Base-by-base conservation (phyloP, 768 basidiomycete genomes). In the Sarcodon sp. region DNA sequence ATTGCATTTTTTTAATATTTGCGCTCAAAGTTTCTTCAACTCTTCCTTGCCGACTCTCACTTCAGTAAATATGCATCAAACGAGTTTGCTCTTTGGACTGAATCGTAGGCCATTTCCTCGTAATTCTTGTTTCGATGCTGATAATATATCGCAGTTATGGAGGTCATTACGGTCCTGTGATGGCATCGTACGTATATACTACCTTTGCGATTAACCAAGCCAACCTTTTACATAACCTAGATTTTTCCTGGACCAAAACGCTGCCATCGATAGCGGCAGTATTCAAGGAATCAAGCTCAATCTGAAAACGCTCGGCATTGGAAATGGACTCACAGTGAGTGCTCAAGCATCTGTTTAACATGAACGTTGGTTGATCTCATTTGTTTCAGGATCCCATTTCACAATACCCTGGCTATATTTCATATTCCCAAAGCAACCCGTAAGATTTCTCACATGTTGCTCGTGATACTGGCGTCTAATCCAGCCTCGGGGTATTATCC, bases 61-160 rank as follows among this genome's bases (percentile, higher is more conserved):
- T 83, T 80, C 54, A 55, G 71, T 37, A 69, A 72, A 46, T 72
- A 69, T 43, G 61, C 67, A 35, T 53, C 54, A 16, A 68, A 64
- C 47, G 67, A 70, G 2, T 66, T 81, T 45, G 79, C 73, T 1
- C 61, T 81, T 44, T 83, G 80, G 80, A 77, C 78, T 1, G 79
- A 80, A 59, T 80, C 77, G 66, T 64, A 51, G n/a, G 54, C 46
- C 15, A n/a, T 8, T 7, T 44, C 7, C 7, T 1, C 8, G 4
- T 27, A 4, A 27, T 27, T 27, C 21, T 4, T 27, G 21, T 27
- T 27, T 15, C 32, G 33, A 39, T 31, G 1, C 32, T 47, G 12
- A 51, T 51, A 66, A 55, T 13, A 13, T 35, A 51, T 44, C 32
- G 0, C 34, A 55, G 50, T 2, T 75, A 62, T 49, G 63, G 65